Percentiles rank a stretch among this genome's conserved stretches.
Conservation (phyloP, 116 monocot species). For the Phalaenopsis hybrid region DNA sequence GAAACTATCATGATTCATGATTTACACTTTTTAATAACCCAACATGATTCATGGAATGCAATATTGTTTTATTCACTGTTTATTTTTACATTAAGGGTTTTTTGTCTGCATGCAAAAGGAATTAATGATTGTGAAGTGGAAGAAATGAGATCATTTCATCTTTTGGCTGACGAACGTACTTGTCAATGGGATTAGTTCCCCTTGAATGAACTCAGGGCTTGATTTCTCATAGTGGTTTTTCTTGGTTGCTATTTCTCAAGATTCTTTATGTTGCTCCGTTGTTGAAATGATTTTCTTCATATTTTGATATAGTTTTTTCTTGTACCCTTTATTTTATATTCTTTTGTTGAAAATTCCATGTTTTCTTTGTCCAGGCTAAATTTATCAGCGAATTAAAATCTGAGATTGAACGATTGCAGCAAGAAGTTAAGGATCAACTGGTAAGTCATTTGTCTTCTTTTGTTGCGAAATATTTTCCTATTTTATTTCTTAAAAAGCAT, state of each 20-base stretch:
- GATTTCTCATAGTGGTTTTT: not conserved
- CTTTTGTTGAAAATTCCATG: conserved; percentile 2
- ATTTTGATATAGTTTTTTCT: not conserved
- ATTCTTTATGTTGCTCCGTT: not conserved
- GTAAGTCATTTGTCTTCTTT: conserved; percentile 34
- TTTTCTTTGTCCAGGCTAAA: conserved; percentile 45
- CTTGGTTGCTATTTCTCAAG: not conserved
- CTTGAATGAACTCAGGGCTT: not conserved
- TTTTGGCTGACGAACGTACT: not conserved
- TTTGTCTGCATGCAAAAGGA: not conserved
- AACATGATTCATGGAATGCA: not conserved
- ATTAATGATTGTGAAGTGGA: not conserved
- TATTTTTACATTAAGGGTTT: not conserved
- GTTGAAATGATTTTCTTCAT: conserved; percentile 2
- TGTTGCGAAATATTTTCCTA: not conserved
- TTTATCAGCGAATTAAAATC: conserved; percentile 65
- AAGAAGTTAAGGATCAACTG: conserved; percentile 80
- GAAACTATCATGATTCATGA: not conserved
- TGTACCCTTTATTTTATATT: not conserved
- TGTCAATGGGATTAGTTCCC: not conserved
- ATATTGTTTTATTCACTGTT: not conserved
- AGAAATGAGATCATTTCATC: not conserved
- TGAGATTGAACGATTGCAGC: conserved; percentile 70
- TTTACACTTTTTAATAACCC: not conserved
- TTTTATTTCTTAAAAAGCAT: not conserved